Conservation (phyloP, 1,284 basidiomycete species). For the Fomitiporia mediterranea region DNA sequence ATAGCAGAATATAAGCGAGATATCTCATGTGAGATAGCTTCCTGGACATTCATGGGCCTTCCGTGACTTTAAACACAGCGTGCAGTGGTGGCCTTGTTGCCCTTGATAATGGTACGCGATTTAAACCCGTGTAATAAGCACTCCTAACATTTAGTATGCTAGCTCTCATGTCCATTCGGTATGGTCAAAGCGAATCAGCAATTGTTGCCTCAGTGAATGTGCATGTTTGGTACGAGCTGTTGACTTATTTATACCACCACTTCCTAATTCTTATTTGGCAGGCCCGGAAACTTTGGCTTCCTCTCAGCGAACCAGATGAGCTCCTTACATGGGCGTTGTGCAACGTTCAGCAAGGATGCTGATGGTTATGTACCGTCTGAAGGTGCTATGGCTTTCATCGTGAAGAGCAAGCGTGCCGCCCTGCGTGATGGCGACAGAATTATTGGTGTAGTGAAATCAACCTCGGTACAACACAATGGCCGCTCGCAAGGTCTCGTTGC, state of each 20-base stretch:
- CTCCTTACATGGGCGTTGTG: constrained; percentile 33
- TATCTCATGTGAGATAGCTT: constrained; percentile 24
- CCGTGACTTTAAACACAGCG: constrained; percentile 34
- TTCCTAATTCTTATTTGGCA: neutral
- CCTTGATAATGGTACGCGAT: constrained; percentile 31
- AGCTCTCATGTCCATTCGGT: constrained; percentile 32
- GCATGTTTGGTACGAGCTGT: constrained; percentile 29
- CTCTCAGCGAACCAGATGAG: constrained; percentile 36
- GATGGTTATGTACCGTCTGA: constrained; percentile 35
- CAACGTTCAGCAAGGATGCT: constrained; percentile 33
- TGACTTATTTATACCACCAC: neutral
- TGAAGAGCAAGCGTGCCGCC: constrained; percentile 33
- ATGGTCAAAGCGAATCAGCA: constrained; percentile 32
- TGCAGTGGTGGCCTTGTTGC: constrained; percentile 35
- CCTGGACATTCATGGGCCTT: constrained; percentile 35
- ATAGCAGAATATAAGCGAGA: neutral
- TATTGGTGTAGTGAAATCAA: constrained; percentile 31
- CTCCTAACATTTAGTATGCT: neutral
- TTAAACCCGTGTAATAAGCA: neutral
- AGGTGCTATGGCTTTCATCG: constrained; percentile 31
- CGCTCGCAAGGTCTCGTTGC: constrained; percentile 35
- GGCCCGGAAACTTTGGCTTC: constrained; percentile 22
- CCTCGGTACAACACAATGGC: constrained; percentile 33
- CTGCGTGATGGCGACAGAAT: constrained; percentile 33
- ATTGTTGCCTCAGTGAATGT: constrained; percentile 34